Base-by-base conservation (phyloP, 352 stramenopile species). In the Phytophthora kernoviae region DNA sequence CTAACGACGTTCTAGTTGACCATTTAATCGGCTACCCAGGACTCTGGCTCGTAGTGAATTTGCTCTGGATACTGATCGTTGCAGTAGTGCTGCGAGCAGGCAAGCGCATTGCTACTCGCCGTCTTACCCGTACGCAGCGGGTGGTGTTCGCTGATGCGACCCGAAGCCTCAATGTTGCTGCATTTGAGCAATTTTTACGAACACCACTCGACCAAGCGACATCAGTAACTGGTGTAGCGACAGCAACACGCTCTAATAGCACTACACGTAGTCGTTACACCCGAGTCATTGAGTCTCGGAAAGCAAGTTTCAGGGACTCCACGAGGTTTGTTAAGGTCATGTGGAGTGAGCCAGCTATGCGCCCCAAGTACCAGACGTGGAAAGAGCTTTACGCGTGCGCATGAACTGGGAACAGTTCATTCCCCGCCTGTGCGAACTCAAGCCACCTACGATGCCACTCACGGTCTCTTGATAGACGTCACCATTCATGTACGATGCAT, bases 301-400 rank as follows among this genome's bases (percentile, higher is more conserved):
- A 52, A 81, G 57, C 43, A 58, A 88, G 24, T 77, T 30, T 67
- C 3, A 26, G 68, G 57, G 63, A 40, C 4, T 56, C 63, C 4
- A 66, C 88, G 27, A 89, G 96, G 41, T 84, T 98, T 37, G 80
- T 96, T 30, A 91, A 88, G 40, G 84, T 98, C 24, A 79, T 92
- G 12, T 99, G 96, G 81, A 64, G 84, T 32, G 96, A 99, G 30
- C 40, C 56, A 51, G 46, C 68, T 0, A 46, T 40, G 17, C 21
- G 34, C 10, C 56, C 65, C 3, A 54, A 75, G 42, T 87, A 65
- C 73, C 49, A 72, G 40, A 56, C 58, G 20, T 68, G 53, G 46
- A 47, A 59, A 27, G 42, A 74, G 40, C 50, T 68, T 2, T 43
- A 11, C 47, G 42, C 20, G 55, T 68, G 24, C 51, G 58, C 39